Conservation (phyloP, 176 grass and related monocot genomes). For the Triticum turgidum region DNA sequence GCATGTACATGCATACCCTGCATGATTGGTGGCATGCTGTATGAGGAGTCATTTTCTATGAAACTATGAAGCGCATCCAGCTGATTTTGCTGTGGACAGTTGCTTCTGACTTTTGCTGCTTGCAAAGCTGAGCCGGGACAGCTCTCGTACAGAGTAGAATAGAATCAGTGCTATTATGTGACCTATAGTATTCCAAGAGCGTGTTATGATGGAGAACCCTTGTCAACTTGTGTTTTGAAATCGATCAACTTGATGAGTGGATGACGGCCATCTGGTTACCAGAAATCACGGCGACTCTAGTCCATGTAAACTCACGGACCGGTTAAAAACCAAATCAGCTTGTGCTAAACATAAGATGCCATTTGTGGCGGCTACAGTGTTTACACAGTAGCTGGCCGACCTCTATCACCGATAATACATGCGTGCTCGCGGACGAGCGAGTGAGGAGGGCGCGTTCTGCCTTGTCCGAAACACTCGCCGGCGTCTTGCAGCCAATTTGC, state of each 20-base stretch:
- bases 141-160: neutral
- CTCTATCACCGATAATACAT: neutral
- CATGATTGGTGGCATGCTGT: too few species aligned
- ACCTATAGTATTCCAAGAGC: neutral
- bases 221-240: neutral
- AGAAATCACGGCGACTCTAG: too few species aligned
- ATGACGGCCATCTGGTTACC: too few species aligned
- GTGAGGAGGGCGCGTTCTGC: too few species aligned
- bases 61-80: neutral
- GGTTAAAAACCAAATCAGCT: too few species aligned
- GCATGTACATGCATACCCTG: too few species aligned
- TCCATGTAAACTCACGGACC: too few species aligned
- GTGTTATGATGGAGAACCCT: neutral
- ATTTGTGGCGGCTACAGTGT: too few species aligned
- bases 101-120: neutral
- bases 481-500: neutral
- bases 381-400: neutral
- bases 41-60: too few species aligned
- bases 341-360: too few species aligned
- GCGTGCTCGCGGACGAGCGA: too few species aligned
- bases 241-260: too few species aligned
- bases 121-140: neutral
- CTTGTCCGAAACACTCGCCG: neutral
- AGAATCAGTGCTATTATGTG: neutral
- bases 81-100: neutral